A percentile compares a stretch with the other conserved stretches of the same genome.
These are phyloP conservation scores for Neobulgaria alba DNA, from an alignment of 2,329 filamentous ascomycete genomes.

Conservation along the genomic window DNA sequence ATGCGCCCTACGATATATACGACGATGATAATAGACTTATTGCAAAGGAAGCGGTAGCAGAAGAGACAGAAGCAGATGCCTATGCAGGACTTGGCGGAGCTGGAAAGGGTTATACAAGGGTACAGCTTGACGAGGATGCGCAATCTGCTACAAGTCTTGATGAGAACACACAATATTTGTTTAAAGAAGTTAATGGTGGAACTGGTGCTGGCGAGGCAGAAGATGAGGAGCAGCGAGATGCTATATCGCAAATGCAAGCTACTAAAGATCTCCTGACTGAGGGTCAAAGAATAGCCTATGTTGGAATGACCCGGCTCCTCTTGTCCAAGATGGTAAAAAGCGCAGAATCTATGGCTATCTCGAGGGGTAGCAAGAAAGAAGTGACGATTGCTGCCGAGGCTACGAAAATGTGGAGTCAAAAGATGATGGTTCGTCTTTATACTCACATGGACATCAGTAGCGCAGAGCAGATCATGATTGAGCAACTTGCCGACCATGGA, in stretches of 20 bases:
- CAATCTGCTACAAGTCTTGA: constrained; percentile 94
- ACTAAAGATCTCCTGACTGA: constrained; percentile 94
- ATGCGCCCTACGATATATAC: constrained; percentile 89
- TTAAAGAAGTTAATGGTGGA: constrained; percentile 59
- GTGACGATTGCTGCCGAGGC: constrained; percentile 63
- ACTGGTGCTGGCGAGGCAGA: constrained; percentile 50
- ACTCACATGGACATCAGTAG: constrained; percentile 92
- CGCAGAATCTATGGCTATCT: constrained; percentile 47
- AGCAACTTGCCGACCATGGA: constrained; percentile 88
- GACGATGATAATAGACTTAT: constrained; percentile 86
- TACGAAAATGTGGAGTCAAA: constrained; percentile 93
- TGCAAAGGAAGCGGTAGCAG: constrained; percentile 66
- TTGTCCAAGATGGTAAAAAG: constrained; percentile 70
- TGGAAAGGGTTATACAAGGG: constrained; percentile 88
- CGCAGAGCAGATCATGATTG: constrained; percentile 95
- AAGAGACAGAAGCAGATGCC: constrained; percentile 57
- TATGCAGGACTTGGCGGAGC: constrained; percentile 79
- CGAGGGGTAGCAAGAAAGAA: constrained; percentile 69
- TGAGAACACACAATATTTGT: constrained; percentile 92
- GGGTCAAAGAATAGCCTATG: constrained; percentile 91
- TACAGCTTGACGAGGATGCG: constrained; percentile 91
- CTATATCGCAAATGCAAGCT: constrained; percentile 83
- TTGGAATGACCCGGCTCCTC: constrained; percentile 76
- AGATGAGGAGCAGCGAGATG: constrained; percentile 78
- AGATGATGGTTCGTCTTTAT: constrained; percentile 95